Evolutionary conservation across 768 basidiomycete species (phyloP).

Genomic region (Arthromyces matolae): DNA sequence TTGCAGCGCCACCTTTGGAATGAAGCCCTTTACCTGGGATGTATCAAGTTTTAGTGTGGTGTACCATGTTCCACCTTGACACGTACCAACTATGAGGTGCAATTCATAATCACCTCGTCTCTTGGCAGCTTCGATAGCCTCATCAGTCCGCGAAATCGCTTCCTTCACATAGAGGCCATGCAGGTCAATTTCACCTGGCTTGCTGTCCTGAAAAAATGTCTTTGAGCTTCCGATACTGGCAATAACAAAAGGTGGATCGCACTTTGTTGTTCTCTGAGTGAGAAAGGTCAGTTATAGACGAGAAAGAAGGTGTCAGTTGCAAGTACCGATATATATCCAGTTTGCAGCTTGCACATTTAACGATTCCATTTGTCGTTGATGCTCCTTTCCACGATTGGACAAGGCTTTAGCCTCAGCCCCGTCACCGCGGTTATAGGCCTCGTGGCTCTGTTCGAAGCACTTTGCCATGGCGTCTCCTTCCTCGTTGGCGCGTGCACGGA

Average conservation of each 20-base stretch:
- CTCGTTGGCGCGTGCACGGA: slow-evolving; percentile 72
- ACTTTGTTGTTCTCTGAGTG: slow-evolving; percentile 74
- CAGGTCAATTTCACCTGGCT: slow-evolving; percentile 76
- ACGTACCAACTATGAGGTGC: slow-evolving; percentile 80
- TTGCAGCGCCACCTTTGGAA: slow-evolving; percentile 69
- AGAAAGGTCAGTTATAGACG: slow-evolving; percentile 4
- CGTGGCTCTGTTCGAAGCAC: slow-evolving; percentile 67
- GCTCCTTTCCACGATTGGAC: slow-evolving; percentile 74
- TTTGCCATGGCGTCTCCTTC: slow-evolving; percentile 79
- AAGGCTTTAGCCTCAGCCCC: slow-evolving; percentile 80
- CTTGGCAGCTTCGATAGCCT: slow-evolving; percentile 65
- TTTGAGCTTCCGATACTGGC: slow-evolving; percentile 1
- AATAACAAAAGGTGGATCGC: neutral
- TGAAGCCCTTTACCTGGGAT: slow-evolving; percentile 80
- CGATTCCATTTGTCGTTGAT: slow-evolving; percentile 72
- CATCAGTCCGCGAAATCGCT: slow-evolving; percentile 72
- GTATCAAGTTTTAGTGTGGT: too few species aligned
- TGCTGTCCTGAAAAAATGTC: slow-evolving; percentile 46
- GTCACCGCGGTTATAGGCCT: slow-evolving; percentile 70
- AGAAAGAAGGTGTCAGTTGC: slow-evolving; percentile 18
- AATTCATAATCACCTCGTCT: slow-evolving; percentile 59
- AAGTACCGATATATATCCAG: slow-evolving; percentile 83
- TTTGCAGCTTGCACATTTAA: slow-evolving; percentile 79
- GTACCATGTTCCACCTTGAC: too few species aligned
- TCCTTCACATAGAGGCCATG: slow-evolving; percentile 95